Base-by-base conservation (phyloP, 768 basidiomycete genomes). In the Boletus subcaerulescens region DNA sequence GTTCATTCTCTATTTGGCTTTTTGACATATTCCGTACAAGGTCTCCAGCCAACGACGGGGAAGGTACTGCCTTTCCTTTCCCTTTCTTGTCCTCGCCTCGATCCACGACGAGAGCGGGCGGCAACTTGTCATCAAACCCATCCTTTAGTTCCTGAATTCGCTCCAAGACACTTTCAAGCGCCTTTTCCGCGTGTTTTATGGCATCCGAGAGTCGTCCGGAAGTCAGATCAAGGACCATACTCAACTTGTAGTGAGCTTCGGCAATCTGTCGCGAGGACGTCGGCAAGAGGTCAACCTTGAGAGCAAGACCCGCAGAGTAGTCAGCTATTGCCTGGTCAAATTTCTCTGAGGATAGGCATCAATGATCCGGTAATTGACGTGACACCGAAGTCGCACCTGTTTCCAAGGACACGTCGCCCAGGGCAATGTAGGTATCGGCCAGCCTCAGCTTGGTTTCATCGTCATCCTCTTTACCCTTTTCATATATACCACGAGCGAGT, bases 371-470 rank as follows among this genome's bases (percentile, higher is more conserved):
- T n/a, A 4, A 47, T n/a, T n/a, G 46, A n/a, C 14, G 24, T 14
- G 40, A 41, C 4, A 46, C 14, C 29, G 39, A 3, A 7, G n/a
- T 65, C 84, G 55, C 53, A 94, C 96, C 96, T 33, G 93, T 96
- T 73, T 99, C 97, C 54, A 96, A 75, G 20, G 93, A 95, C n/a
- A 99, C 91, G 67, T 98, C 97, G 1, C 96, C 97, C 8, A 99
- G 79, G 9, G 89, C 77, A 53, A 95, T 86, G 69, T 89, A 95
- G 3, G 89, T 91, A 58, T 98, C 94, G 4, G 96, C 96, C 48
- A 96, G 78, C 74, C 90, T 91, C 50, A 96, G 79, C 65, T 81
- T 86, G 35, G 82, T 71, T 51, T 81, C 79, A 14, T 88, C 85
- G 26, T 79, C 81, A 10, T 77, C 77, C 6, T 78, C 74, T 58